Percentiles rank a stretch among this genome's conserved stretches.
phyloP scores from a whole-genome alignment of 805 yeast species.

The Wickerhamomyces hampshirensis region DNA sequence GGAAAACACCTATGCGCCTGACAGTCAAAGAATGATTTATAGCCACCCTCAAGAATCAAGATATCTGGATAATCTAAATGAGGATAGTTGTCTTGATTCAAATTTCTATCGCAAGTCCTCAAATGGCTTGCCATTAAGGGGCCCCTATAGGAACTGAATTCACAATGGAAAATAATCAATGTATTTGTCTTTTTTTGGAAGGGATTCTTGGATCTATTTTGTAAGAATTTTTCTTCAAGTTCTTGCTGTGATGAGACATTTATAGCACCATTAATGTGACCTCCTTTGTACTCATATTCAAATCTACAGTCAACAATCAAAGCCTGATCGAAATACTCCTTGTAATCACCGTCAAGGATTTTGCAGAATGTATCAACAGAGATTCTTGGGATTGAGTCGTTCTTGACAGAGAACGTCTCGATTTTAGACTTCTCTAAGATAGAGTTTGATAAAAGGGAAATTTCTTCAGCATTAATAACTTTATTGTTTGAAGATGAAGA shows the following conservation, averaged over 20 bases:
- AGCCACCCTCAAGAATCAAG: constrained; percentile 87
- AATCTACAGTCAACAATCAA: constrained; percentile 84
- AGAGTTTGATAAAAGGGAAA: constrained; percentile 12
- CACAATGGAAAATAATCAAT: constrained; percentile 87
- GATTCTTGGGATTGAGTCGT: constrained; percentile 70
- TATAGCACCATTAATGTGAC: constrained; percentile 81
- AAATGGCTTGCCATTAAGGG: constrained; percentile 88
- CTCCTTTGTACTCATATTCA: constrained; percentile 88
- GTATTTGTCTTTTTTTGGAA: constrained; percentile 28
- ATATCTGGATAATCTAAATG: constrained; percentile 82
- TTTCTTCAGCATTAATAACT: constrained; percentile 7
- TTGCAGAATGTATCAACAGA: constrained; percentile 51
- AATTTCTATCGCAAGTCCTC: constrained; percentile 73
- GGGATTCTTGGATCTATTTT: constrained; percentile 10
- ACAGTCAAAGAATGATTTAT: constrained; percentile 65
- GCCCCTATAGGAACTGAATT: constrained; percentile 89
- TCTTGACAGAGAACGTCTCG: constrained; percentile 38
- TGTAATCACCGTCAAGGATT: constrained; percentile 52
- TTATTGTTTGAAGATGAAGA: constrained; percentile 14
- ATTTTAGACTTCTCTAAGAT: constrained; percentile 29
- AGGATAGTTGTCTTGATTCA: constrained; percentile 76
- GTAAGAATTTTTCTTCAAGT: constrained; percentile 53
- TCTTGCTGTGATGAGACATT: constrained; percentile 70
- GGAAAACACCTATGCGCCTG: constrained; percentile 63
- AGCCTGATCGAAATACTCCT: constrained; percentile 36